Conservation (phyloP, 805 yeast genomes). For the Pichia phayaonensis region DNA sequence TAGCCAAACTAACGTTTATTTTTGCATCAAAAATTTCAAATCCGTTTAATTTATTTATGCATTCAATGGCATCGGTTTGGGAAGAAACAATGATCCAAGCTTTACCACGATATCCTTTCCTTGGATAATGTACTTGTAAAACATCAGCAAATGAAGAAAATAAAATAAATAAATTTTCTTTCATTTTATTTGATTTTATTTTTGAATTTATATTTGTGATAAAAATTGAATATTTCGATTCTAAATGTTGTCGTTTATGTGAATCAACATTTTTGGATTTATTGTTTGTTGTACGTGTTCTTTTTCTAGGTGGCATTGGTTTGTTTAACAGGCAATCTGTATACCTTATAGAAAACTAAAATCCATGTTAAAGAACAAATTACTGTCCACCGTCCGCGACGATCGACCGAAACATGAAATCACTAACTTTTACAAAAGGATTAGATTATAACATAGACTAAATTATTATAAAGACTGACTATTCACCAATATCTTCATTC, state of each 20-base stretch:
- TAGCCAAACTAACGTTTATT: conserved; percentile 38
- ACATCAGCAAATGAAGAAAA: conserved; percentile 64
- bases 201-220: conserved; percentile 54
- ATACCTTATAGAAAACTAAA: too few relatives aligned
- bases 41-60: conserved; percentile 40
- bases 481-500: conserved; percentile 71
- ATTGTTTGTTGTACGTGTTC: not conserved
- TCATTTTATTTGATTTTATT: conserved; percentile 36
- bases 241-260: conserved; percentile 5
- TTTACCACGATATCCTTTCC: conserved; percentile 49
- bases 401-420: not conserved
- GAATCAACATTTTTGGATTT: not conserved
- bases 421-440: too few relatives aligned
- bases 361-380: not conserved
- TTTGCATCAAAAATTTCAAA: conserved; percentile 47
- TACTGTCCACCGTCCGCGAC: not conserved
- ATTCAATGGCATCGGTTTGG: conserved; percentile 42
- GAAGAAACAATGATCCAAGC: conserved; percentile 54
- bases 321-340: not conserved
- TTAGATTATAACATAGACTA: too few relatives aligned
- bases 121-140: conserved; percentile 38
- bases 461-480: not conserved
- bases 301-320: conserved; percentile 12
- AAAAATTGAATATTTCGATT: conserved; percentile 40
- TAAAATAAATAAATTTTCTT: conserved; percentile 48